Evolutionary conservation across 192 early-diverging fungal genomes (phyloP), one percentile per base, ranked within the genome.

Genomic region (Chytriomyces sp.): DNA sequence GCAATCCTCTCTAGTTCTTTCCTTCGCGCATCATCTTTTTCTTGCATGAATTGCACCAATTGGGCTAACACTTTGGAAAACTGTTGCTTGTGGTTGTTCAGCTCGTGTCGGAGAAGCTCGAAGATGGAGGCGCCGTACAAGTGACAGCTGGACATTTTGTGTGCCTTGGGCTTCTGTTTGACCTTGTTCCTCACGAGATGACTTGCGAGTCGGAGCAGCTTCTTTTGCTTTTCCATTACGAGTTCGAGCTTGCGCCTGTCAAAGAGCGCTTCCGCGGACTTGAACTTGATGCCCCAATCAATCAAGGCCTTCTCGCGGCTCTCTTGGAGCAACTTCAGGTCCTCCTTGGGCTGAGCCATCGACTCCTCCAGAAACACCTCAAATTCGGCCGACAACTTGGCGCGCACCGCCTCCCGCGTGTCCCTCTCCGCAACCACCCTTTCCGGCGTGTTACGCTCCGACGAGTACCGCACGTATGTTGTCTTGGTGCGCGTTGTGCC

Each of bases 231-330:
- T 32, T 41, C 26, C 3, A 66, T 7, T 6, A 74, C n/a, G 22
- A 32, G 53, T 1, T 39, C 34, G 28, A 53, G 38, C 32, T 74
- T 49, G 12, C 37, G 5, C 12, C 17, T 25, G 32, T 66, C 55
- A 37, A 53, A 56, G 30, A 74, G 14, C 8, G 60, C 33, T 17
- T 65, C 53, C 17, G 39, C 54, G 7, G 63, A 32, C 40, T 40
- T 62, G 38, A 64, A 74, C 28, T 64, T 64, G 28, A 33, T 40
- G 30, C 67, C 73, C 73, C 73, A 74, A 10, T 74, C 63, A 1
- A 25, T 36, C 7, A 39, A 26, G 2, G 40, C 39, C 19, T 38
- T 6, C 14, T 55, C 55, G n/a, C 14, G 30, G 17, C 7, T 28
- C 2, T 5, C 14, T 31, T 56, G 60, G 4, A 58, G 8, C 5